These are phyloP conservation scores for Blechomonas ayalai DNA, from an alignment of 208 protist species.

Conservation along the genomic window DNA sequence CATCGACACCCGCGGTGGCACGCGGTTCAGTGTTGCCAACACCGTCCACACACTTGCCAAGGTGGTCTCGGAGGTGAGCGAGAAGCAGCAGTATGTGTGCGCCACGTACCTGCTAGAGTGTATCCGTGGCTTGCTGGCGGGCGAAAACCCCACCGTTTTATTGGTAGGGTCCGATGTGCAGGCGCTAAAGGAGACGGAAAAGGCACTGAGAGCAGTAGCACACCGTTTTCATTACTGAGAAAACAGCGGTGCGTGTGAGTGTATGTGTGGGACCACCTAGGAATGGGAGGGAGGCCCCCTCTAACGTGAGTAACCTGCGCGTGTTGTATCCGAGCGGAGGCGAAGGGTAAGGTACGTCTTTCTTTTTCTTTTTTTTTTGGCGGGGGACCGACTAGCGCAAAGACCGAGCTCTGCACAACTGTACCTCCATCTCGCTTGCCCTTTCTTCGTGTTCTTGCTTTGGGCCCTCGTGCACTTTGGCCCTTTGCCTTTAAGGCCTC, in stretches of 20 bases:
- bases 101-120: conserved; percentile 57
- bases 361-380: no score
- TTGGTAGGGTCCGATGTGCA: conserved; percentile 27
- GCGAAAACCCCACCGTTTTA: no score
- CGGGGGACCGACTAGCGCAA: no score
- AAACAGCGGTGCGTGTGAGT: no score
- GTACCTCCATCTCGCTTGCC: no score
- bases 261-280: no score
- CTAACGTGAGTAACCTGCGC: neutral
- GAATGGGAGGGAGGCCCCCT: conserved; percentile 9
- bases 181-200: conserved; percentile 21
- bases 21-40: conserved; percentile 22
- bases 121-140: conserved; percentile 41
- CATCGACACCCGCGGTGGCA: conserved; percentile 23
- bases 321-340: neutral
- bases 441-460: no score
- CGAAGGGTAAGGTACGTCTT: no score
- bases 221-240: conserved; percentile 15
- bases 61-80: conserved; percentile 20
- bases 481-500: no score
- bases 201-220: no score
- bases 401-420: no score
- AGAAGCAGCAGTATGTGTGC: conserved; percentile 31
- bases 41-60: conserved; percentile 28
- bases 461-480: no score